Base-by-base conservation (phyloP, 108 stramenopile genomes). In the Pseudonitzschia multistriata region DNA sequence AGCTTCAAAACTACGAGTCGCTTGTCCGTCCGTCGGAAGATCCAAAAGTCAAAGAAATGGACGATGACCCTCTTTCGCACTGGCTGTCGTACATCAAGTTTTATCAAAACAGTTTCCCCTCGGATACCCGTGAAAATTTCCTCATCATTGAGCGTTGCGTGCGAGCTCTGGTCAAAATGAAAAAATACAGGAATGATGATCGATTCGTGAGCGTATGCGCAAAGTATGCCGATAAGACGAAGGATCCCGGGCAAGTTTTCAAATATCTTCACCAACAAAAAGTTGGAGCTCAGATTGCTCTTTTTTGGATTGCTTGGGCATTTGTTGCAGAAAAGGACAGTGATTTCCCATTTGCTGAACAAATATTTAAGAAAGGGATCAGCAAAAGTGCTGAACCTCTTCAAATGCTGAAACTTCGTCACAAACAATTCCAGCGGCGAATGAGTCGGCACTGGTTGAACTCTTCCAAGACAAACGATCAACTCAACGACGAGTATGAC, bases 41-140 rank as follows among this genome's bases (percentile, higher is more conserved):
- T 61, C 74, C 79, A 13, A 68, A 82, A 39, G 69, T 73, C 24
- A 78, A 73, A 28, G 74, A 85, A 42, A 62, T 76, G 27, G 65
- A 71, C 27, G 50, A 60, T 27, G 90, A 94, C 71, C 87, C 88
- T 15, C 68, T 94, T 57, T 45, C 78, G n/a, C 80, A 89, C 59
- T 94, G 92, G 92, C 68, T 94, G 29, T 71, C 80, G 2, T 94
- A 91, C 72, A 91, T 91, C 67, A 88, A 88, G 66, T 89, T 82
- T 68, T 76, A 83, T 66, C 89, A 89, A 57, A 79, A 86, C 10
- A 56, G 78, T 0, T 87, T 81, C 64, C 89, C 89, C 13, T 68
- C 86, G 27, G 88, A 94, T 66, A 85, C 88, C 3, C 84, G 87
- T 35, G 71, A 68, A 29, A 87, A 89, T 68, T 91, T 94, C 62